Evolutionary conservation across 2,329 filamentous ascomycete species (phyloP).

Genomic region (Paracoccidioides lutzii): DNA sequence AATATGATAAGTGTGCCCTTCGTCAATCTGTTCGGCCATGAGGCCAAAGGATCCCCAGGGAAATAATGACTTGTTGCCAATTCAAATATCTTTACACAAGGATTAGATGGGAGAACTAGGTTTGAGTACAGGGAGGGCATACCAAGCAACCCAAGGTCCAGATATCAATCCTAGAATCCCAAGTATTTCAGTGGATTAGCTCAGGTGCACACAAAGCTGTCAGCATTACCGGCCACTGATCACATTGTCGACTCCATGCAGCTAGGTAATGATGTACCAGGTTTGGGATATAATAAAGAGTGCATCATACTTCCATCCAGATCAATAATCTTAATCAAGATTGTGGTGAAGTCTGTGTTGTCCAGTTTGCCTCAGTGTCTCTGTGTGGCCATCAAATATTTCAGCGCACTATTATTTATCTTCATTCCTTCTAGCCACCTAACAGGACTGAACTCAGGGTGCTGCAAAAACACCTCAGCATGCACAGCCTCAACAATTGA

Average conservation of each 20-base stretch:
- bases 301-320: conserved; percentile 14
- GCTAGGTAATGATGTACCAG: conserved; percentile 2
- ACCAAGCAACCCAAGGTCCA: conserved; percentile 17
- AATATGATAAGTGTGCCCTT: conserved; percentile 7
- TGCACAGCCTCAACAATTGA: conserved; percentile 1
- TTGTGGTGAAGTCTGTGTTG: conserved; percentile 7
- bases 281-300: neutral
- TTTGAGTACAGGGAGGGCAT: conserved; percentile 4
- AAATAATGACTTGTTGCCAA: conserved; percentile 14
- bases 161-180: conserved; percentile 13
- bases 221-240: conserved; percentile 11
- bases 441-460: conserved; percentile 12
- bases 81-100: conserved; percentile 12
- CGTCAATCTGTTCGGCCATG: conserved; percentile 8
- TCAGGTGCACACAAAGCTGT: conserved; percentile 13
- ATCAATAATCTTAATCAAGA: conserved; percentile 14
- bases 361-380: conserved; percentile 11
- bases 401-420: conserved; percentile 11
- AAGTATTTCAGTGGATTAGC: conserved; percentile 9
- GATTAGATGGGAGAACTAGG: conserved; percentile 3
- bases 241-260: conserved; percentile 4
- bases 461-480: conserved; percentile 4
- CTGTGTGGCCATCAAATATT: conserved; percentile 15
- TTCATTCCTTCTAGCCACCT: conserved; percentile 11
- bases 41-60: conserved; percentile 10